Evolutionary conservation across 2,329 filamentous ascomycete genomes (phyloP).

Genomic region (Pestalotiopsis sp.): DNA sequence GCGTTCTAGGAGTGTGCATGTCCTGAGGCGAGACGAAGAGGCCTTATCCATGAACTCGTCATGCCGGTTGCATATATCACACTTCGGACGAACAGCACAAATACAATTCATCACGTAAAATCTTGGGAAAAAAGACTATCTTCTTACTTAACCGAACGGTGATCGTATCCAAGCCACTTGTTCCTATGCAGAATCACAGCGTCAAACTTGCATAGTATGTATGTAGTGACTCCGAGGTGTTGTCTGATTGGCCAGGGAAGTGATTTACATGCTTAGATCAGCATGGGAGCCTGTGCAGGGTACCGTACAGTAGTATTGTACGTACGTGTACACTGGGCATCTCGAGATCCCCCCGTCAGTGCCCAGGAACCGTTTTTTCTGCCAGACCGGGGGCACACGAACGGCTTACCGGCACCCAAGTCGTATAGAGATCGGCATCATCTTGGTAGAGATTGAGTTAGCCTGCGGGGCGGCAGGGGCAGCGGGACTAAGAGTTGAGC

Average conservation of each 20-base stretch:
- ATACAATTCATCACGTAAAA: too few species aligned
- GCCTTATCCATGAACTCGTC: background rate
- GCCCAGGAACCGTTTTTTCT: background rate
- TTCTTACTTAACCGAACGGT: too few species aligned
- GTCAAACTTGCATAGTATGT: background rate
- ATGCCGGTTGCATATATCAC: too few species aligned
- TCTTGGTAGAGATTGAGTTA: conserved; percentile 6
- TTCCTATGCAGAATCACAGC: background rate
- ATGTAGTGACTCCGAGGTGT: background rate
- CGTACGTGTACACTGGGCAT: background rate
- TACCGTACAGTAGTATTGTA: background rate
- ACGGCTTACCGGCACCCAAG: background rate
- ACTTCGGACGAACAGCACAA: too few species aligned
- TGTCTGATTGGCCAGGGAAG: background rate
- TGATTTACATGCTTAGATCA: background rate
- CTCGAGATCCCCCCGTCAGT: background rate
- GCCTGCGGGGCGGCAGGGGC: background rate
- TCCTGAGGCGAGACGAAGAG: background rate
- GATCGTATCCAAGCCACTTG: too few species aligned
- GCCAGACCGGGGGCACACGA: background rate
- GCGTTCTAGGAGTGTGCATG: background rate
- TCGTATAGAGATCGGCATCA: conserved; percentile 6
- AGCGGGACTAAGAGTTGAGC: conserved; percentile 5
- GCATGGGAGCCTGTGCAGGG: background rate
- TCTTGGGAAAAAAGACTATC: too few species aligned